These are phyloP conservation scores for Solanum okadae DNA, from an alignment of 257 asterid genomes.

Conservation along the genomic window DNA sequence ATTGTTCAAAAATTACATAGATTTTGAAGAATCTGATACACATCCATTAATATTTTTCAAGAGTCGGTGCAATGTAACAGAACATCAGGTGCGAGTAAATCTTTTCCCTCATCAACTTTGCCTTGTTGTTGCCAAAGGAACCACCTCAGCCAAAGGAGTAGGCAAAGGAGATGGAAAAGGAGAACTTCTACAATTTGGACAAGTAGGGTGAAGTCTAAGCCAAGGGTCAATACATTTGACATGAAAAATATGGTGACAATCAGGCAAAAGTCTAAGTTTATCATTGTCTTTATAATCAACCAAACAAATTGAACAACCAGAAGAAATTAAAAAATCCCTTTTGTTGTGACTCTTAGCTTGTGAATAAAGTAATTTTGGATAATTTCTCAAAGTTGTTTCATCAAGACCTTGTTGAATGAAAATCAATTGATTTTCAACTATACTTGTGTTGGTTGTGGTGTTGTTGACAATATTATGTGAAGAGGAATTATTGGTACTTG, in stretches of 20 bases:
- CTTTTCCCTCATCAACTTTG: neutral
- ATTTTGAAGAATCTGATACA: neutral
- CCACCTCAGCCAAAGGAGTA: neutral
- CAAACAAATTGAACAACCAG: conserved; percentile 54
- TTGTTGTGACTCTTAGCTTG: conserved; percentile 13
- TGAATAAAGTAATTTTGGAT: conserved; percentile 31
- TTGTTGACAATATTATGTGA: neutral
- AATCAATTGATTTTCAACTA: neutral
- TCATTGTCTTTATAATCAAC: conserved; percentile 51
- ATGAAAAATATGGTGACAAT: conserved; percentile 56
- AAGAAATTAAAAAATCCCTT: neutral
- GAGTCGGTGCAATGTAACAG: neutral
- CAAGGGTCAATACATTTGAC: conserved; percentile 52
- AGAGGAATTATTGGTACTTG: neutral
- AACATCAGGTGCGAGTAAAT: neutral
- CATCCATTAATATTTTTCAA: neutral
- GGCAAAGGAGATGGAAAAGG: conserved; percentile 12
- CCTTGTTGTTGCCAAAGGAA: neutral
- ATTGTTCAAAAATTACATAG: neutral
- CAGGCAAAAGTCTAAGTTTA: conserved; percentile 36
- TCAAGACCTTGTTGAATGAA: conserved; percentile 16
- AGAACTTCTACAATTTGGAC: conserved; percentile 58
- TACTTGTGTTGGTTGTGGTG: neutral
- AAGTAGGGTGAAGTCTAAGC: conserved; percentile 38
- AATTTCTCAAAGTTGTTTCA: conserved; percentile 22